These are phyloP conservation scores for Kalmusia sp. DNA, from an alignment of 2,329 filamentous ascomycete genomes.

Conservation along the genomic window DNA sequence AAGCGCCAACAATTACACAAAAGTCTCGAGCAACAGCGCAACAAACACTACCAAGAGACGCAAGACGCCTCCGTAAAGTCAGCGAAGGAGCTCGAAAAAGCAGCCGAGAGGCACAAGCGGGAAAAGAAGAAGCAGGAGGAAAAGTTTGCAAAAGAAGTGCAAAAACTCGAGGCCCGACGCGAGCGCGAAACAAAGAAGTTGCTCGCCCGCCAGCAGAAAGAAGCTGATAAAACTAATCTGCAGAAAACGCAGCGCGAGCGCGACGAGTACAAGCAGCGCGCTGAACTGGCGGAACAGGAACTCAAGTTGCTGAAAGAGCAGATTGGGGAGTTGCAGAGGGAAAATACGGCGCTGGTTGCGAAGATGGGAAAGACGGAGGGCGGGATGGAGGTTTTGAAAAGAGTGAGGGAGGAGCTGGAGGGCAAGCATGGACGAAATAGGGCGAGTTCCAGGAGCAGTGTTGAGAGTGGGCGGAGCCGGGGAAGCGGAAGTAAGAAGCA, in stretches of 20 bases:
- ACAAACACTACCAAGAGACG: slow-evolving; percentile 54
- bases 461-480: slow-evolving; percentile 28
- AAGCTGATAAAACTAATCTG: slow-evolving; percentile 62
- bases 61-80: slow-evolving; percentile 42
- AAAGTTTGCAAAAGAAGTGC: slow-evolving; percentile 54
- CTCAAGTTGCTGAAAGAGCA: slow-evolving; percentile 58
- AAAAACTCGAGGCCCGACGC: slow-evolving; percentile 72
- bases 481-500: slow-evolving; percentile 18
- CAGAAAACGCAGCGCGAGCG: slow-evolving; percentile 56
- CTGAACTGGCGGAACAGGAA: slow-evolving; percentile 57
- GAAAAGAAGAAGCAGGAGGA: slow-evolving; percentile 56
- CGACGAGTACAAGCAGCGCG: slow-evolving; percentile 54
- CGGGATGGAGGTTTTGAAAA: slow-evolving; percentile 40
- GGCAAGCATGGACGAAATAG: slow-evolving; percentile 25
- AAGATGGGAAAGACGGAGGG: slow-evolving; percentile 51
- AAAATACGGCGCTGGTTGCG: slow-evolving; percentile 62
- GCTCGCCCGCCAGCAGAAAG: slow-evolving; percentile 68
- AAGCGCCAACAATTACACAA: slow-evolving; percentile 66
- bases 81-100: slow-evolving; percentile 63
- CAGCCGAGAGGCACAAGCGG: slow-evolving; percentile 68
- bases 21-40: slow-evolving; percentile 64
- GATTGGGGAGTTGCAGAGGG: slow-evolving; percentile 62
- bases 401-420: slow-evolving; percentile 37
- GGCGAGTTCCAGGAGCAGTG: slow-evolving; percentile 35
- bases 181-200: slow-evolving; percentile 69